Base-by-base conservation (phyloP, 2,329 filamentous ascomycete species). In the Leptographium procerum region DNA sequence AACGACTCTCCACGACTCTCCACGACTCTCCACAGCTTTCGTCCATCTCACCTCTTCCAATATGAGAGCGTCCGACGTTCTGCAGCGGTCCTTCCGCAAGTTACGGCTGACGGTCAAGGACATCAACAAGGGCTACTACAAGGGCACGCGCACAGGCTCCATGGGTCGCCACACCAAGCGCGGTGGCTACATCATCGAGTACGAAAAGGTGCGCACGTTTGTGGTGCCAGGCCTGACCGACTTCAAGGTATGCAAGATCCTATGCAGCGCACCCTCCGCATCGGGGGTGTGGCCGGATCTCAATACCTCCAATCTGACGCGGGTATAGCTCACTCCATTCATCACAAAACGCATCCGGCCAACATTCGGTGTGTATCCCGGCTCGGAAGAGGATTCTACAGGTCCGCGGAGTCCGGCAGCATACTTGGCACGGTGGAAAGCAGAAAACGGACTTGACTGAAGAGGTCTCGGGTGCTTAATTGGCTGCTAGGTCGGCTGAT, bases 91-190 rank as follows among this genome's bases (percentile, higher is more conserved):
- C 59, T 81, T 90, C 67, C 82, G 85, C 72, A 90, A 92, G 69
- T 77, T 91, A 60, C 80, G 81, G 57, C 82, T 99, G 68, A 96
- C 89, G 14, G 95, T 92, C 65, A 99, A 99, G 75, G 86, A 94
- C 73, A 86, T 92, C 70, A 88, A 87, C 71, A 89, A 90, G 69
- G 92, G 91, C 65, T 99, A 86, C 83, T 99, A 99, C 84, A 97
- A 97, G 80, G 94, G 94, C 70, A 96, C 88, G 67, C 81, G 91
- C 52, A 87, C 90, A 1, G 94, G 94, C 1, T 84, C 88, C 48
- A 91, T 95, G 84, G 94, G 94, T 71, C 75, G 78, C 16, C 89
- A 95, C 74, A 91, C 88, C 57, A 88, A 88, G 70, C 83, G 84
- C 69, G 94, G 92, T 72, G 86, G 86, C 55, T 99, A 94, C 72